A percentile compares a stretch with the other conserved stretches of the same genome.
Conservation (phyloP, 2,329 filamentous ascomycete genomes). For the Aspergillus transmontanensis region DNA sequence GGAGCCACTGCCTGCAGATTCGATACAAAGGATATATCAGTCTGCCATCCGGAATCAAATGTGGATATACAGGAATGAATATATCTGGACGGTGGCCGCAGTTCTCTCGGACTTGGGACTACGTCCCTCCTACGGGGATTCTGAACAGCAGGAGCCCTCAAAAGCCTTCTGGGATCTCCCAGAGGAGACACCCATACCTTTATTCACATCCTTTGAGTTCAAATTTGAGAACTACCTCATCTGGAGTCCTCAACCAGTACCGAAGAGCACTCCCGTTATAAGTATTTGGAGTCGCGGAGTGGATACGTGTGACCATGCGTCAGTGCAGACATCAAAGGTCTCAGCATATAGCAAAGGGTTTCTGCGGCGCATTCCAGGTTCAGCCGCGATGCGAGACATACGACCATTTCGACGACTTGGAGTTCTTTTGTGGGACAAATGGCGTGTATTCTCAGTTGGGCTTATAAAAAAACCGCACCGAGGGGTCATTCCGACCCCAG, state of each 20-base stretch:
- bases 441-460: not conserved
- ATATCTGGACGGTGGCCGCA: not conserved
- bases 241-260: not conserved
- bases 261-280: not conserved
- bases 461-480: not conserved
- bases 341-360: accelerated
- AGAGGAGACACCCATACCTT: not conserved
- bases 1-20: not conserved
- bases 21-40: not conserved
- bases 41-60: no score
- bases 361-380: not conserved
- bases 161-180: not conserved
- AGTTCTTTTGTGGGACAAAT: not conserved
- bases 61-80: no score
- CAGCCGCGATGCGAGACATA: not conserved
- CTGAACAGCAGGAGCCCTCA: not conserved
- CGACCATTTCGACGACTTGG: not conserved
- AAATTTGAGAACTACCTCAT: not conserved
- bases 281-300: not conserved
- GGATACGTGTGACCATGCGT: not conserved
- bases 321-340: not conserved
- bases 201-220: not conserved
- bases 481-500: not conserved
- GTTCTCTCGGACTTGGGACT: not conserved
- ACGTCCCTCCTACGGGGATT: not conserved